phyloP scores from a whole-genome alignment of 371 early-diverging fungal genomes.

The Rhizopus stolonifer region DNA sequence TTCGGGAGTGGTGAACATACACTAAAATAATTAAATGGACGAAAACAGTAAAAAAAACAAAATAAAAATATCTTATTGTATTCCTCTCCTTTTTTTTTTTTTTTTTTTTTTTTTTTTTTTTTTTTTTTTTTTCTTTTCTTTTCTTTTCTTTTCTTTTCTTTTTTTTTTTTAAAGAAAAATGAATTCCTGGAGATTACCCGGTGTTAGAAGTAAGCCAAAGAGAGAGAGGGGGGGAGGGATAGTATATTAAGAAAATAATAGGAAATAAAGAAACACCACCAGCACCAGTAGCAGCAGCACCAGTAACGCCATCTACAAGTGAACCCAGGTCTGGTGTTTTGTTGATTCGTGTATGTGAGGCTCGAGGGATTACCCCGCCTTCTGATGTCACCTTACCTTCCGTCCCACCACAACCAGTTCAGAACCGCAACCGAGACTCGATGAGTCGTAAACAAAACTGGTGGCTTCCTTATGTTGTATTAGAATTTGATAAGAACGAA shows the following conservation, averaged over 20 bases:
- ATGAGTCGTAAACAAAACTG: slow-evolving; percentile 70
- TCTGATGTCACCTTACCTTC: slow-evolving; percentile 51
- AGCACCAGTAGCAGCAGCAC: slow-evolving; percentile 5
- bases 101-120: neutral
- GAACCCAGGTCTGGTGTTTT: slow-evolving; percentile 67
- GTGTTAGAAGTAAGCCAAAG: slow-evolving; percentile 39
- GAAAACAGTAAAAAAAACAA: too few relatives aligned
- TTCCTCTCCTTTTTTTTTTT: too few relatives aligned
- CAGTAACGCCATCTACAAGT: slow-evolving; percentile 3
- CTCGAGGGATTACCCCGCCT: slow-evolving; percentile 67
- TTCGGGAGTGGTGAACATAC: too few relatives aligned
- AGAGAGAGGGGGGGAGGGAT: too few relatives aligned
- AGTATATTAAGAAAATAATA: neutral
- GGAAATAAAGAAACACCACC: slow-evolving; percentile 5
- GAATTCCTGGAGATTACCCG: slow-evolving; percentile 46
- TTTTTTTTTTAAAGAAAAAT: slow-evolving; percentile 11
- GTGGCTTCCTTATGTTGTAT: slow-evolving; percentile 85
- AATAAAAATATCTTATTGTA: too few relatives aligned
- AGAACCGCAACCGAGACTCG: slow-evolving; percentile 61
- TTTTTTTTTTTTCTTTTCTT: neutral
- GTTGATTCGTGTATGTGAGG: slow-evolving; percentile 81
- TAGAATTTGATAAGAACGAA: slow-evolving; percentile 95
- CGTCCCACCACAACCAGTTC: slow-evolving; percentile 21
- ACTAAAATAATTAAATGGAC: too few relatives aligned
- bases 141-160: neutral